Evolutionary conservation across 257 asterid species (phyloP).

Genomic region (Paraleonurus japonicus): DNA sequence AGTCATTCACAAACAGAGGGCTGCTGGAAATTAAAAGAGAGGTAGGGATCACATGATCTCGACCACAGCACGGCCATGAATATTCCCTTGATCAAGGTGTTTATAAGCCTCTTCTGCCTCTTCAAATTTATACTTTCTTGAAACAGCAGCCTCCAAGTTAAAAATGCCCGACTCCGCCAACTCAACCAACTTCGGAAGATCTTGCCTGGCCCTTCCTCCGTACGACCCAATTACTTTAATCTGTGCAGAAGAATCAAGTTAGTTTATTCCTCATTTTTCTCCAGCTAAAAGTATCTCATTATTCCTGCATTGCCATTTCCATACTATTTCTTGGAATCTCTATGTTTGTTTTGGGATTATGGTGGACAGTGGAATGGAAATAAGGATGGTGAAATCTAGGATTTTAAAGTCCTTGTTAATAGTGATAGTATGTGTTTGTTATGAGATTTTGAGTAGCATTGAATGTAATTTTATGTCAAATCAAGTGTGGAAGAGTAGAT

Average conservation of each 20-base stretch:
- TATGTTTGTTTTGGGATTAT: background rate
- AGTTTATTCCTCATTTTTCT: background rate
- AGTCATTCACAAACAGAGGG: background rate
- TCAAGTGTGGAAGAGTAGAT: no score
- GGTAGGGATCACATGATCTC: constrained; percentile 65
- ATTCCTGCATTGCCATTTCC: background rate
- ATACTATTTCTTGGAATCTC: background rate
- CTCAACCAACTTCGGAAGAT: constrained; percentile 85
- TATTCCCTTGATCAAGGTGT: constrained; percentile 75
- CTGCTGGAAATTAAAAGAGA: background rate
- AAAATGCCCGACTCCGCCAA: constrained; percentile 86
- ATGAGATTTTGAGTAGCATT: no score
- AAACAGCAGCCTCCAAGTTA: constrained; percentile 77
- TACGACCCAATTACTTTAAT: constrained; percentile 92
- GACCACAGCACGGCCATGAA: constrained; percentile 76
- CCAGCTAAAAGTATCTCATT: background rate
- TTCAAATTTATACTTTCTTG: constrained; percentile 79
- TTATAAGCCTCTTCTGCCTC: constrained; percentile 65
- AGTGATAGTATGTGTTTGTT: no score
- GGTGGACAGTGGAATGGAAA: no score
- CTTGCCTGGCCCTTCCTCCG: constrained; percentile 95
- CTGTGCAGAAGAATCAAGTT: constrained; percentile 32
- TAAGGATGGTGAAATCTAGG: no score
- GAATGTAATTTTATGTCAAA: no score
- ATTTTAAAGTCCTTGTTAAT: no score